Percentiles rank a stretch among this genome's conserved stretches.
Conservation (phyloP, 2,329 filamentous ascomycete species). For the Plectosphaerella plurivora region DNA sequence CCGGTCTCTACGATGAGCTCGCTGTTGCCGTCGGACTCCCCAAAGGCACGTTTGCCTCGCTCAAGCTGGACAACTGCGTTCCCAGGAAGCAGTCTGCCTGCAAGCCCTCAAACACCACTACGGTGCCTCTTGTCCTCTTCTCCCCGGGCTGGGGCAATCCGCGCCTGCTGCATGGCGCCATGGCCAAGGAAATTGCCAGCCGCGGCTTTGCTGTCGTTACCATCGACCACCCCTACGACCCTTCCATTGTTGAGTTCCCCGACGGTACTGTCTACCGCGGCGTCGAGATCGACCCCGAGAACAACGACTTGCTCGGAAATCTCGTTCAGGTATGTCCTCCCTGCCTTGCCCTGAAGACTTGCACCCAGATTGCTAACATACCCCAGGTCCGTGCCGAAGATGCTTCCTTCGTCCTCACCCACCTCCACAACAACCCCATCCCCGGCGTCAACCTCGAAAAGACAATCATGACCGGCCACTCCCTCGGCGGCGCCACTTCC, state of each 20-base stretch:
- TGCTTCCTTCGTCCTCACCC: conserved; percentile 28
- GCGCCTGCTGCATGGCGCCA: conserved; percentile 35
- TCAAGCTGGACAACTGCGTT: conserved; percentile 21
- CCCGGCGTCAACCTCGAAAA: conserved; percentile 20
- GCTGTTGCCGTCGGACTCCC: conserved; percentile 21
- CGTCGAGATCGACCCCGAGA: conserved; percentile 13
- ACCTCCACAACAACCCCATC: conserved; percentile 18
- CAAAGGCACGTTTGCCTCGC: conserved; percentile 20
- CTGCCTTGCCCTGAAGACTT: background rate
- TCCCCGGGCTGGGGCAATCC: conserved; percentile 39
- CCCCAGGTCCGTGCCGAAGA: conserved; percentile 28
- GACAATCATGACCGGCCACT: conserved; percentile 32
- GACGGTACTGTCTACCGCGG: conserved; percentile 25
- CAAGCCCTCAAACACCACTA: conserved; percentile 2
- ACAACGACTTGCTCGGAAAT: conserved; percentile 12
- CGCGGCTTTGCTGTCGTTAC: conserved; percentile 40
- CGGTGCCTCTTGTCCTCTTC: conserved; percentile 29
- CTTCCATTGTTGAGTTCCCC: conserved; percentile 39
- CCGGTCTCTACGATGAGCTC: conserved; percentile 20
- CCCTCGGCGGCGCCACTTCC: conserved; percentile 31
- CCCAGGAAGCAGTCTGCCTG: conserved; percentile 1
- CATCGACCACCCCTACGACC: conserved; percentile 45
- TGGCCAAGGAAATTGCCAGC: conserved; percentile 39
- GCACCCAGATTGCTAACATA: background rate
- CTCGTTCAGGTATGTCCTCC: conserved; percentile 13